phyloP scores from a whole-genome alignment of 495 filamentous ascomycete genomes.

The Pyronema omphalodes region DNA sequence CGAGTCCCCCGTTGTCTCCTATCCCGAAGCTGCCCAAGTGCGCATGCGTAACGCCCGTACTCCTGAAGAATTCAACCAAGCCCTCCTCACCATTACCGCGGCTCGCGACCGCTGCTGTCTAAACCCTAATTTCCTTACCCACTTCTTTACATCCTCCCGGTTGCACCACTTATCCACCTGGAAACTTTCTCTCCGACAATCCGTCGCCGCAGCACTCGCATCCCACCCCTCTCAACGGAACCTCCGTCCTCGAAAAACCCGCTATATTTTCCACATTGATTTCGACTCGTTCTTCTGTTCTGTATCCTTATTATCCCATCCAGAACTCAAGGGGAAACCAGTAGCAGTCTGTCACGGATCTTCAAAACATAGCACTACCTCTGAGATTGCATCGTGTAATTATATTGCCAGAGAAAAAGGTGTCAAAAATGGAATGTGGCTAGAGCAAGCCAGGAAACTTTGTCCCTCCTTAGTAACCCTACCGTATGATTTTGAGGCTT shows the following conservation, averaged over 20 bases:
- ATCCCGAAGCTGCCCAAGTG: not conserved
- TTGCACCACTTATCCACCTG: conserved; percentile 67
- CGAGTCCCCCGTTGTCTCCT: not conserved
- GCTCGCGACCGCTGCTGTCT: conserved; percentile 70
- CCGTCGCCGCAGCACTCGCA: conserved; percentile 33
- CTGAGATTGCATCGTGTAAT: conserved; percentile 94
- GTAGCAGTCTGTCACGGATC: conserved; percentile 75
- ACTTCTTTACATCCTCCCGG: conserved; percentile 84
- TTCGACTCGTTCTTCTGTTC: conserved; percentile 97
- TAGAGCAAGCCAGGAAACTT: conserved; percentile 67
- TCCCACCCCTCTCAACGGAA: not conserved
- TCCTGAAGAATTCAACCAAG: conserved; percentile 78
- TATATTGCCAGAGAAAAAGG: conserved; percentile 74
- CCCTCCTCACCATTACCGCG: conserved; percentile 59
- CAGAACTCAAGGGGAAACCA: conserved; percentile 61
- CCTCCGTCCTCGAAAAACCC: conserved; percentile 1
- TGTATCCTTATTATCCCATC: conserved; percentile 59
- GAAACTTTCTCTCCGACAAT: conserved; percentile 83
- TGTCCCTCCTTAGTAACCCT: conserved; percentile 74
- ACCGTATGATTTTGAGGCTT: conserved; percentile 83
- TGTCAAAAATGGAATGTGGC: conserved; percentile 97
- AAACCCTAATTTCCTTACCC: conserved; percentile 80
- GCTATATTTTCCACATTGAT: conserved; percentile 88
- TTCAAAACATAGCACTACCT: conserved; percentile 42
- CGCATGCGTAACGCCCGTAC: conserved; percentile 27